Evolutionary conservation across 2,329 filamentous ascomycete genomes (phyloP), one percentile per base, ranked within the genome.

Genomic region (Diaporthe vaccinii): DNA sequence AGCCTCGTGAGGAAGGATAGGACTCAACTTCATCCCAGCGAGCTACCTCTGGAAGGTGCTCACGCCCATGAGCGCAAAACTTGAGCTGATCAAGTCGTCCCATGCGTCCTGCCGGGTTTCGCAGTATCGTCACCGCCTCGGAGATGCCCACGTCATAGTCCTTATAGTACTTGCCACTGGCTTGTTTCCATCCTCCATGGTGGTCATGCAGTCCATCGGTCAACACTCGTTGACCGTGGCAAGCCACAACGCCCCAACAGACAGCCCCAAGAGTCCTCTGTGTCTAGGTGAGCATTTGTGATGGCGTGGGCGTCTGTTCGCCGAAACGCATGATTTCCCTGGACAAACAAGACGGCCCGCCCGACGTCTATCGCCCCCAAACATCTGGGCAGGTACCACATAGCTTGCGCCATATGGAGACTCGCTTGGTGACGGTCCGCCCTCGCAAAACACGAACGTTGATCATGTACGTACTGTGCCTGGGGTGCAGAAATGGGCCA

Each of bases 261-360:
- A 36, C 36, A 28, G 31, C 31, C 44, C 15, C 22, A 25, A 14
- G 17, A 28, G 31, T 39, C 15, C 31, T 57, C 34, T 6, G 7
- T 41, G 1, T 39, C 15, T 31, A n/a, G 6, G 5, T 53, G 17
- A 31, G 36, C 15, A 22, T 28, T 51, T 28, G 8, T 28, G 20
- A 51, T 39, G 41, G 22, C 14, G 25, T 61, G 55, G 15, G 25
- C n/a, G 55, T 61, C 69, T 59, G 69, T 72, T 72, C 36, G 65
- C 53, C 22, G 31, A 72, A 72, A 72, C 69, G 53, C 39, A 72
- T 49, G 20, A 51, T 44, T 17, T 22, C 20, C 39, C 53, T 58
- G 36, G 36, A 71, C 55, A 58, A 71, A 58, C 68, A 58, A 25
- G 39, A 58, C 36, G 55, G 55, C 36, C 68, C 68, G 68, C 68